Conservation (phyloP, 2,329 filamentous ascomycete species). For the Clonostachys rhizophaga region DNA sequence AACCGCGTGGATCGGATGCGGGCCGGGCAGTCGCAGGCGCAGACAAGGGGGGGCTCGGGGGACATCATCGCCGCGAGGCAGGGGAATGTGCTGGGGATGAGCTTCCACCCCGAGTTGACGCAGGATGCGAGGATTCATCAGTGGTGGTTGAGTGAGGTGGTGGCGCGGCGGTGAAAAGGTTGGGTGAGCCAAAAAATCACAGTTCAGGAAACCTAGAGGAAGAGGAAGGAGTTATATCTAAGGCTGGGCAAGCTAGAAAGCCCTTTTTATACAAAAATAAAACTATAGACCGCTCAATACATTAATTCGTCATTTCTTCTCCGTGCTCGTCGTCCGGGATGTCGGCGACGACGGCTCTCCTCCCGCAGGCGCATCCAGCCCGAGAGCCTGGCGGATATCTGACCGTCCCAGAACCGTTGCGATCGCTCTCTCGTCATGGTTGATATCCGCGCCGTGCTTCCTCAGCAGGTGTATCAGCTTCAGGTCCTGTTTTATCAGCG, state of each 20-base stretch:
- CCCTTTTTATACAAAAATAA: background rate
- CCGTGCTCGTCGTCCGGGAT: too few relatives aligned
- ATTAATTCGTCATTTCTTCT: background rate
- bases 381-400: constrained; percentile 16
- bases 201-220: too few relatives aligned
- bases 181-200: background rate
- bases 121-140: constrained; percentile 81
- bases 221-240: background rate
- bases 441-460: constrained; percentile 16
- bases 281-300: background rate
- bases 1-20: constrained; percentile 28
- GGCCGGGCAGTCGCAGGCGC: constrained; percentile 27
- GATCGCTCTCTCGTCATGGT: constrained; percentile 11
- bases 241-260: background rate
- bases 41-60: constrained; percentile 40
- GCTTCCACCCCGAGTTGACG: constrained; percentile 93
- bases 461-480: constrained; percentile 19
- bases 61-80: constrained; percentile 89
- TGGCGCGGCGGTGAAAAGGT: constrained; percentile 2
- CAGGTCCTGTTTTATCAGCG: constrained; percentile 16
- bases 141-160: constrained; percentile 81
- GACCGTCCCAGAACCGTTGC: constrained; percentile 13
- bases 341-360: too few relatives aligned
- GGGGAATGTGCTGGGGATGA: constrained; percentile 89
- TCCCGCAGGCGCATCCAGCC: background rate